Evolutionary conservation across 257 asterid species (phyloP).

Genomic region (Solanum medicagineum): DNA sequence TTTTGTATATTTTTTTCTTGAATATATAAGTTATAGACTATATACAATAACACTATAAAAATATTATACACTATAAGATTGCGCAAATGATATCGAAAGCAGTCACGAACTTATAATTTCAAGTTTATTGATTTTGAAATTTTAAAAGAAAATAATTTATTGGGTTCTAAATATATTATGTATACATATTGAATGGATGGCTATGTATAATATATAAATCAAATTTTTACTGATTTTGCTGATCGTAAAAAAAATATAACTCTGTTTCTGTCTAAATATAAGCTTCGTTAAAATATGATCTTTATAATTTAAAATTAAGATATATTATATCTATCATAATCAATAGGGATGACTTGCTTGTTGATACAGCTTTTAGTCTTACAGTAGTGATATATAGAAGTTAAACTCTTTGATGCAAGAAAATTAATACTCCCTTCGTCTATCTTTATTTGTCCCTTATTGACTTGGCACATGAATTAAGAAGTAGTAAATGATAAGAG

Average conservation of each 20-base stretch:
- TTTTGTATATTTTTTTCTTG: background rate
- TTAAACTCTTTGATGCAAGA: background rate
- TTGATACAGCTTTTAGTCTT: background rate
- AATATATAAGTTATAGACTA: background rate
- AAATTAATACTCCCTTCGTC: background rate
- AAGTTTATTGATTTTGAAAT: no score
- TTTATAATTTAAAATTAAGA: background rate
- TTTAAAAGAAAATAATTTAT: background rate
- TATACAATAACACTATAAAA: background rate
- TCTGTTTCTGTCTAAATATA: background rate
- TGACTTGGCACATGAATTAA: no score
- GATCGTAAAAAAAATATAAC: background rate
- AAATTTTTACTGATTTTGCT: background rate
- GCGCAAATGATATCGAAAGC: background rate
- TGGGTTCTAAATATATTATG: background rate
- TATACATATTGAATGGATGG: background rate
- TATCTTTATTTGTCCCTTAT: no score
- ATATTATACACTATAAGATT: no score
- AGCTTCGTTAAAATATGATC: background rate
- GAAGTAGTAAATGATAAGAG: no score
- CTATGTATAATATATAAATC: background rate
- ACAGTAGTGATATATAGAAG: background rate
- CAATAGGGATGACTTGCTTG: background rate
- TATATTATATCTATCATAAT: background rate
- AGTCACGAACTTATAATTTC: background rate